These are phyloP conservation scores for Hypoxylon sp. DNA, from an alignment of 2,329 filamentous ascomycete species.

Conservation along the genomic window DNA sequence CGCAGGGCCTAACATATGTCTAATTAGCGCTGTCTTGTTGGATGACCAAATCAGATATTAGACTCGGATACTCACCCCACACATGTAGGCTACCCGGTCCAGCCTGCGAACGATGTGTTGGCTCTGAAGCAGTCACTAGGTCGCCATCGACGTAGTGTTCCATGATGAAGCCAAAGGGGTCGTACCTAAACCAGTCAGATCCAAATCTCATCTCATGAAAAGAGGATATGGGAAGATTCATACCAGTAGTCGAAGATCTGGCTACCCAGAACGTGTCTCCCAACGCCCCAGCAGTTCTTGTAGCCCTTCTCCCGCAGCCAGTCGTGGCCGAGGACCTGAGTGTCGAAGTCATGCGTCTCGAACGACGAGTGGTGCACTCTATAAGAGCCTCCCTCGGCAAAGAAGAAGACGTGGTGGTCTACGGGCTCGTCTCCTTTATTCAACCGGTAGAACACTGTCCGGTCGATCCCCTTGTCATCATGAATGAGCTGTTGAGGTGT, in stretches of 20 bases:
- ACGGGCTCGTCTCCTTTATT: conserved; percentile 62
- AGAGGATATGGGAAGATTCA: conserved; percentile 54
- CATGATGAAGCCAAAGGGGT: conserved; percentile 73
- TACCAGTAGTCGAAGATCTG: conserved; percentile 83
- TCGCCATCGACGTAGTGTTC: conserved; percentile 82
- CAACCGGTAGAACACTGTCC: conserved; percentile 63
- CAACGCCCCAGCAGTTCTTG: conserved; percentile 78
- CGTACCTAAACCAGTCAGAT: conserved; percentile 64
- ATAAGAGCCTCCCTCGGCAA: conserved; percentile 62
- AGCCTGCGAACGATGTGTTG: conserved; percentile 60
- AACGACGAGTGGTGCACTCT: conserved; percentile 79
- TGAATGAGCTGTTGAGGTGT: conserved; percentile 55
- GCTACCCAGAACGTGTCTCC: conserved; percentile 77
- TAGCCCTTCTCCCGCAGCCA: conserved; percentile 76
- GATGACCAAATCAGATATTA: neutral
- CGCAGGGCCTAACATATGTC: conserved; percentile 45
- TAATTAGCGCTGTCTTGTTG: conserved; percentile 5
- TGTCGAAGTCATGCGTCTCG: conserved; percentile 80
- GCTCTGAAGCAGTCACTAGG: conserved; percentile 69
- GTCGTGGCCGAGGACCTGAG: conserved; percentile 78
- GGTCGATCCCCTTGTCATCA: conserved; percentile 57
- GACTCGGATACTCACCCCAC: conserved; percentile 57
- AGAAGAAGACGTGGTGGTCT: conserved; percentile 68
- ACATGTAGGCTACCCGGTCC: conserved; percentile 62
- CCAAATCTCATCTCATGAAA: neutral